Percentiles rank a stretch among this genome's conserved stretches.
Evolutionary conservation across 2,329 filamentous ascomycete genomes (phyloP).

Genomic region (Alternaria arbusti): DNA sequence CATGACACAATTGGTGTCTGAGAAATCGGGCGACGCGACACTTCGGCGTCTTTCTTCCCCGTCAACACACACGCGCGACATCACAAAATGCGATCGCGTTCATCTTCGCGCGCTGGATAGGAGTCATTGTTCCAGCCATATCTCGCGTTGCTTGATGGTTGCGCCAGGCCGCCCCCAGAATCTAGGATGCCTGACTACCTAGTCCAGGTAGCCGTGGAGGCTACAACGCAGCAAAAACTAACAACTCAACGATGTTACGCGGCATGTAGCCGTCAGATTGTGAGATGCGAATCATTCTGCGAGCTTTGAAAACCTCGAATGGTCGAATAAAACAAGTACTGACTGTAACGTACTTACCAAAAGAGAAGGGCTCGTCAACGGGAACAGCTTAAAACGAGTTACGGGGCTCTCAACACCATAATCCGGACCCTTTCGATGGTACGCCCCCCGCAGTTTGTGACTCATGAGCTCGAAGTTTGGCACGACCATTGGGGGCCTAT

Average conservation of each 20-base stretch:
- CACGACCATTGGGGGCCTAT: background rate
- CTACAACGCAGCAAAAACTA: background rate
- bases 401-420: background rate
- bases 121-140: background rate
- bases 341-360: background rate
- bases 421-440: background rate
- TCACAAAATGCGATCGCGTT: background rate
- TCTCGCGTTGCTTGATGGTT: background rate
- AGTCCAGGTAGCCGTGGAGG: background rate
- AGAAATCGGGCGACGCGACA: conserved; percentile 27
- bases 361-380: background rate
- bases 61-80: background rate
- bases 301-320: background rate
- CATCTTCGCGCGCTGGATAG: background rate
- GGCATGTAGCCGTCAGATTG: background rate
- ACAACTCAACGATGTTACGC: background rate
- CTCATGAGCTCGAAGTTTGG: background rate
- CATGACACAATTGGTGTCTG: conserved; percentile 36
- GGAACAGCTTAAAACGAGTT: background rate
- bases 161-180: background rate
- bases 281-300: background rate
- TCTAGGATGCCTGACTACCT: background rate
- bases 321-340: background rate
- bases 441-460: background rate
- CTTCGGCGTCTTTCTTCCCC: background rate